These are phyloP conservation scores for Russula sp. DNA, from an alignment of 768 basidiomycete genomes.

Conservation along the genomic window DNA sequence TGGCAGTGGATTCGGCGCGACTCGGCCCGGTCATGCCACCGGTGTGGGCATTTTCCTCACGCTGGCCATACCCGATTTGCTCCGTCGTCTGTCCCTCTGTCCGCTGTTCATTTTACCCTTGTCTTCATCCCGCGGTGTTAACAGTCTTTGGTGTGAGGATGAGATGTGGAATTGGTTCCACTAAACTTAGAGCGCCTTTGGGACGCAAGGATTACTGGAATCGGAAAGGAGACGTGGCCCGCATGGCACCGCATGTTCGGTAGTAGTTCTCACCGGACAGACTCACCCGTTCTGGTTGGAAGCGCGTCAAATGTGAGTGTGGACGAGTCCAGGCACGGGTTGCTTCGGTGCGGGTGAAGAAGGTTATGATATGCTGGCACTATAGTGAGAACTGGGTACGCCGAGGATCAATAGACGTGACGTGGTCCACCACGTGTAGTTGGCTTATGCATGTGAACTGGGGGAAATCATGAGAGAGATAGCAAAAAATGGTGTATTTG, in stretches of 20 bases:
- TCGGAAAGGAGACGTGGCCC: background rate
- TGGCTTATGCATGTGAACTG: too few species aligned
- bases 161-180: background rate
- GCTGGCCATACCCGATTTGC: background rate
- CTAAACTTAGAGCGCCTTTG: background rate
- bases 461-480: background rate
- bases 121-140: background rate
- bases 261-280: background rate
- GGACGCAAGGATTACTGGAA: background rate
- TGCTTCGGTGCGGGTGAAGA: conserved; percentile 17
- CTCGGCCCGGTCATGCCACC: conserved; percentile 12
- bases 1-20: background rate
- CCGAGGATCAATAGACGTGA: conserved; percentile 13
- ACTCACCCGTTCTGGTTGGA: background rate
- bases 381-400: background rate
- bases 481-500: background rate
- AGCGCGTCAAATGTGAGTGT: background rate
- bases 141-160: background rate
- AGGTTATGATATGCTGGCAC: conserved; percentile 10
- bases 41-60: background rate
- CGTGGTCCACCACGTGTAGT: conserved; percentile 7
- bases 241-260: background rate
- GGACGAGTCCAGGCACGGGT: conserved; percentile 1
- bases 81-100: too few species aligned
- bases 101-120: background rate